These are phyloP conservation scores for Picochlorum costavermella DNA, from an alignment of 139 green algal species.

Conservation along the genomic window DNA sequence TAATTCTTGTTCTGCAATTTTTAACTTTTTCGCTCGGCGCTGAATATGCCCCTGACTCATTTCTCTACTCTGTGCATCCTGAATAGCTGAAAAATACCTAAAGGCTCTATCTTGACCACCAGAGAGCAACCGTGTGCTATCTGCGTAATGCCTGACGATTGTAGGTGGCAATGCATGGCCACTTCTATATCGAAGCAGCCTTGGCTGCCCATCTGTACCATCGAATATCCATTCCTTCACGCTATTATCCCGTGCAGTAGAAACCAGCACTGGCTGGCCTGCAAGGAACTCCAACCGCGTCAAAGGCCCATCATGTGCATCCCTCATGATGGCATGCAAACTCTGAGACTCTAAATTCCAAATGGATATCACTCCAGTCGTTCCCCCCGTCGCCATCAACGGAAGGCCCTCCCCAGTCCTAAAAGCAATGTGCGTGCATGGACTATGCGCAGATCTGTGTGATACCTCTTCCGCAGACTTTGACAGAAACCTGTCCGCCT, in stretches of 20 bases:
- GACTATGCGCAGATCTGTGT: conserved; percentile 15
- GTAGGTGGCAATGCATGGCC: conserved; percentile 79
- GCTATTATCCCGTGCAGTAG: conserved; percentile 73
- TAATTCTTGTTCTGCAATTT: conserved; percentile 67
- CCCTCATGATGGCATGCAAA: conserved; percentile 55
- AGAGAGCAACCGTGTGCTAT: conserved; percentile 69
- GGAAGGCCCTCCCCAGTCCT: conserved; percentile 44
- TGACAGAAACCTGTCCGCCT: conserved; percentile 11
- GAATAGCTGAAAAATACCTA: conserved; percentile 77
- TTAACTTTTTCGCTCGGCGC: conserved; percentile 60
- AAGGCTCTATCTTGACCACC: conserved; percentile 82
- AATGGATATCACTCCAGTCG: conserved; percentile 68
- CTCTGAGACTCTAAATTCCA: conserved; percentile 84
- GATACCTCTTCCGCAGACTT: conserved; percentile 9
- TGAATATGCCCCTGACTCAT: conserved; percentile 75
- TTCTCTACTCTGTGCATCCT: conserved; percentile 90
- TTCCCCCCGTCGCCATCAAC: conserved; percentile 69
- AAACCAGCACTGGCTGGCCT: conserved; percentile 83
- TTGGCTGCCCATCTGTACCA: conserved; percentile 29
- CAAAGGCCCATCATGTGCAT: conserved; percentile 64
- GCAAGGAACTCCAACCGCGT: conserved; percentile 54
- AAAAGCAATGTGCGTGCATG: conserved; percentile 49
- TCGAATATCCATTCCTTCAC: conserved; percentile 97
- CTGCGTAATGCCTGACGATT: conserved; percentile 64
- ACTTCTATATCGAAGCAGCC: conserved; percentile 79